Percentiles rank a stretch among this genome's conserved stretches.
These are phyloP conservation scores for Magnolia kwangsiensis DNA, from an alignment of 164 flowering plant genomes.

Conservation along the genomic window DNA sequence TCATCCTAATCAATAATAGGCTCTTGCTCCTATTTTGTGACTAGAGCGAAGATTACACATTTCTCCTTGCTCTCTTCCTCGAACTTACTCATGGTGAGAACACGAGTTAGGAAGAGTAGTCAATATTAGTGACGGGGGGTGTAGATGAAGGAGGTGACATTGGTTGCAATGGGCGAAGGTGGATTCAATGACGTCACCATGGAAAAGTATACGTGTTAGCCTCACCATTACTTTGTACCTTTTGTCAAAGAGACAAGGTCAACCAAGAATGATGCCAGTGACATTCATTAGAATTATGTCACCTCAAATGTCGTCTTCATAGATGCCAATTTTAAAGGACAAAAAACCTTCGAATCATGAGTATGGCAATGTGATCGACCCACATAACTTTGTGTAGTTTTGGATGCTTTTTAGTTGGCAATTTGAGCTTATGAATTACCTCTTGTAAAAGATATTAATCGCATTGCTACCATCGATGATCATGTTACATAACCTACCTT, in stretches of 20 bases:
- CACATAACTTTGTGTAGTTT: not conserved
- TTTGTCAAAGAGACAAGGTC: not conserved
- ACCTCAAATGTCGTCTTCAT: not conserved
- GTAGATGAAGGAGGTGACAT: not conserved
- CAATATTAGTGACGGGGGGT: not conserved
- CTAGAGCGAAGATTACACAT: not conserved
- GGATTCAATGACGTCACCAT: not conserved
- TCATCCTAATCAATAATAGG: not conserved
- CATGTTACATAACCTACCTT: not conserved
- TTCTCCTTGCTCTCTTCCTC: not conserved
- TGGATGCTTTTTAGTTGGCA: not conserved
- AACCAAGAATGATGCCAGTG: not conserved
- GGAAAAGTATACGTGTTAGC: not conserved
- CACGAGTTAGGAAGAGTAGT: not conserved
- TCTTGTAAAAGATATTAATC: not conserved
- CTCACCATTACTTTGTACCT: not conserved
- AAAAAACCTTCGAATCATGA: not conserved
- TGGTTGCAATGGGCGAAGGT: not conserved
- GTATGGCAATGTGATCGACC: not conserved
- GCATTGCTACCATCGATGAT: not conserved
- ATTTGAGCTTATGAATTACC: not conserved
- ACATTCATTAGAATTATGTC: not conserved
- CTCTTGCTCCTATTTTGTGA: not conserved
- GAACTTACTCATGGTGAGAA: not conserved
- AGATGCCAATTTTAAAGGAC: not conserved